phyloP scores from a whole-genome alignment of 2,329 filamentous ascomycete genomes.

The Akanthomyces uredinophilus region DNA sequence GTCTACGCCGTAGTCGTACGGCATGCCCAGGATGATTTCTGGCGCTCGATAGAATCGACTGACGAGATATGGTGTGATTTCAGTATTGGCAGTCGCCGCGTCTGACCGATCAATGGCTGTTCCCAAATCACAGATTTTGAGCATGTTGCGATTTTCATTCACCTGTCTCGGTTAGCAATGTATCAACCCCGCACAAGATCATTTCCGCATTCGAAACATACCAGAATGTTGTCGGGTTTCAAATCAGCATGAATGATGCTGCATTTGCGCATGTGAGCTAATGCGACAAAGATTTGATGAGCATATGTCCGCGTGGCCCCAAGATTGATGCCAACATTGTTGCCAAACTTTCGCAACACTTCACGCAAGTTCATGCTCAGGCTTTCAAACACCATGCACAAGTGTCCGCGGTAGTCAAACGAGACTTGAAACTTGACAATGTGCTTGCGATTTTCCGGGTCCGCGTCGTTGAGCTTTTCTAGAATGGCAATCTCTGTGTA shows the following conservation, averaged over 20 bases:
- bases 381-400: conserved; percentile 97
- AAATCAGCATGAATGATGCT: conserved; percentile 93
- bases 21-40: conserved; percentile 95
- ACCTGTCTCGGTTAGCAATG: conserved; percentile 42
- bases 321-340: conserved; percentile 88
- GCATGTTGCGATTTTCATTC: conserved; percentile 72
- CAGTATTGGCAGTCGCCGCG: conserved; percentile 62
- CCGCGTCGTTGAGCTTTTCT: conserved; percentile 77
- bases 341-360: conserved; percentile 90
- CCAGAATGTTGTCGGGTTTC: conserved; percentile 96
- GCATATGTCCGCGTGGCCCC: conserved; percentile 83
- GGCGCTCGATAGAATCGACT: conserved; percentile 96
- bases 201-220: conserved; percentile 27
- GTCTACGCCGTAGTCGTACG: conserved; percentile 89
- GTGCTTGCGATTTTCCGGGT: conserved; percentile 86
- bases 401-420: conserved; percentile 91
- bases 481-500: conserved; percentile 93
- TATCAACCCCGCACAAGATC: too few species aligned
- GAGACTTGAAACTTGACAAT: conserved; percentile 80
- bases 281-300: conserved; percentile 86
- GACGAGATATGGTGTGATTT: conserved; percentile 90
- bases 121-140: conserved; percentile 95
- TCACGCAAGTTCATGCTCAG: conserved; percentile 89
- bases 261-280: conserved; percentile 84
- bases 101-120: conserved; percentile 92